These are phyloP conservation scores for Nicotiana rustica DNA, from an alignment of 305 asterid genomes.

Conservation along the genomic window DNA sequence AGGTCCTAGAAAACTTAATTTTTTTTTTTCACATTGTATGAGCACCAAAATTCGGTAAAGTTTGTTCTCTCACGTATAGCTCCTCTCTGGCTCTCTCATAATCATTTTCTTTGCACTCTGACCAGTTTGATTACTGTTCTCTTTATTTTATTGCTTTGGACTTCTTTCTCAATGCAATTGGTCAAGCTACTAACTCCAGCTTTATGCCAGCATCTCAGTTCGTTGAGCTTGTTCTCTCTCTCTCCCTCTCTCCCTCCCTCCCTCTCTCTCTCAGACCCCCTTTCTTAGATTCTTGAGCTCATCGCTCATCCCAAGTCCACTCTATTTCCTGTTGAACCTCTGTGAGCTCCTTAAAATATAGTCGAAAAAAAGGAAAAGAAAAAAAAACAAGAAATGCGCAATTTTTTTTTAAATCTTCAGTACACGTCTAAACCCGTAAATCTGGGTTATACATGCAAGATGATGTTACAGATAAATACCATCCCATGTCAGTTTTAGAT, in stretches of 20 bases:
- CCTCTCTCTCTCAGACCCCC: neutral
- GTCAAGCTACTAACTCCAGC: slow-evolving; percentile 3
- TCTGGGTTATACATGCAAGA: slow-evolving; percentile 7
- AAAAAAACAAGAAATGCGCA: neutral
- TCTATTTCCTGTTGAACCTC: slow-evolving; percentile 27
- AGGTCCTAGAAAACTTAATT: neutral
- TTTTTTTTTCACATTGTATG: neutral
- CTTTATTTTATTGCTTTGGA: slow-evolving; percentile 1
- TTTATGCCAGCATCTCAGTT: neutral
- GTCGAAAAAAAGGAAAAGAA: neutral
- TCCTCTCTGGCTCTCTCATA: neutral
- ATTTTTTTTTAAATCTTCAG: neutral
- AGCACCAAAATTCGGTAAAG: neutral
- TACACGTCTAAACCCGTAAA: neutral
- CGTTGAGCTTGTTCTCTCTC: neutral
- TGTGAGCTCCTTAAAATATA: neutral
- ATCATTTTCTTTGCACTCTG: slow-evolving; percentile 22
- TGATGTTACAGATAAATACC: neutral
- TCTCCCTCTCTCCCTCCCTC: neutral
- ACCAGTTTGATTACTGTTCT: neutral
- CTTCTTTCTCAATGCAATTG: neutral
- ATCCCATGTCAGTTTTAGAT: neutral
- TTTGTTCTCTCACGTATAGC: neutral
- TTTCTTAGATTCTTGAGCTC: neutral
- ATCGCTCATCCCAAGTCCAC: neutral